Evolutionary conservation across 2,329 filamentous ascomycete species (phyloP).

Genomic region (Pezicula radicicola): DNA sequence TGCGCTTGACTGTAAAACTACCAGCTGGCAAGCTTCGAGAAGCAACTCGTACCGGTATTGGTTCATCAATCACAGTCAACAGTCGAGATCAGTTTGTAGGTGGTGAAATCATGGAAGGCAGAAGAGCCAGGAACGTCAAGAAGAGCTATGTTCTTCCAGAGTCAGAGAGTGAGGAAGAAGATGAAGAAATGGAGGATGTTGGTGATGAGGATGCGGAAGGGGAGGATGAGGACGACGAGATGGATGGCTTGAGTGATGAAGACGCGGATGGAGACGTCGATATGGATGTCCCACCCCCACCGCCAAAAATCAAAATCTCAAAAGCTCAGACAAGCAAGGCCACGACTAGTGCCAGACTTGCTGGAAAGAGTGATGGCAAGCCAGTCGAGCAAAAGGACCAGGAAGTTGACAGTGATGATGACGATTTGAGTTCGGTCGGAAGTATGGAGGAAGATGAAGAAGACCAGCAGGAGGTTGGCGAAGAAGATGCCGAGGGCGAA

Average conservation of each 20-base stretch:
- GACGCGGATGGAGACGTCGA: conserved; percentile 41
- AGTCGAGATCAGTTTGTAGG: conserved; percentile 23
- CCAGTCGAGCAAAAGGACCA: conserved; percentile 28
- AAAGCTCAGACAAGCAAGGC: conserved; percentile 19
- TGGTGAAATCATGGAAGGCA: conserved; percentile 28
- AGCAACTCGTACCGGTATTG: conserved; percentile 23
- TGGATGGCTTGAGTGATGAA: conserved; percentile 38
- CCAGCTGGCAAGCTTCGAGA: conserved; percentile 30
- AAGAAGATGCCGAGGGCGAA: conserved; percentile 41
- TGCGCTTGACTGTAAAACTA: conserved; percentile 31
- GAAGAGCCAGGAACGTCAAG: conserved; percentile 26
- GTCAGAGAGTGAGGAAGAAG: conserved; percentile 37
- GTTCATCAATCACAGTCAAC: conserved; percentile 11
- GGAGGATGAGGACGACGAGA: conserved; percentile 33
- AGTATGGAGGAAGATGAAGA: conserved; percentile 44
- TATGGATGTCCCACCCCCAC: conserved; percentile 26
- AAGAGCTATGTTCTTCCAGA: conserved; percentile 41
- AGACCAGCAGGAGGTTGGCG: conserved; percentile 39
- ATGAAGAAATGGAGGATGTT: conserved; percentile 23
- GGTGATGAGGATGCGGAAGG: conserved; percentile 34
- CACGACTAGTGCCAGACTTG: conserved; percentile 22
- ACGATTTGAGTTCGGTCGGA: conserved; percentile 30
- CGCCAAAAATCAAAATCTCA: conserved; percentile 28
- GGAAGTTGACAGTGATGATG: conserved; percentile 27
- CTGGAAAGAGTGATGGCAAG: conserved; percentile 15